A percentile compares a stretch with the other conserved stretches of the same genome.
Conservation (phyloP, 371 early-diverging fungal species). For the Mortierella sp. region DNA sequence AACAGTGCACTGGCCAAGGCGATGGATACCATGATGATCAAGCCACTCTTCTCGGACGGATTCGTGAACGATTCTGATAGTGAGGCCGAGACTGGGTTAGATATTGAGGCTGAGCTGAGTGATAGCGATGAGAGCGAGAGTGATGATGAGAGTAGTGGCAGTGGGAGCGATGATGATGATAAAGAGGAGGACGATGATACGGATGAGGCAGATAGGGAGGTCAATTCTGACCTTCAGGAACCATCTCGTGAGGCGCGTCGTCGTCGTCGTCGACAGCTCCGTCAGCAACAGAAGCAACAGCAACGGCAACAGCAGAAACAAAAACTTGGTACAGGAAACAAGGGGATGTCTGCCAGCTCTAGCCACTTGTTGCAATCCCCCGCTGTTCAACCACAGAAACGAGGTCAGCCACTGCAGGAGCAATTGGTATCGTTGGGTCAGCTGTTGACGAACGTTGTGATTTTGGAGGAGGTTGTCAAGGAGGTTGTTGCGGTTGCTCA, state of each 20-base stretch:
- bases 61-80: constrained; percentile 67
- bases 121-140: constrained; percentile 67
- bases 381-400: not conserved
- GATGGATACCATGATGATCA: constrained; percentile 62
- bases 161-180: constrained; percentile 62
- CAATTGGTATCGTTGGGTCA: constrained; percentile 73
- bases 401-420: constrained; percentile 34
- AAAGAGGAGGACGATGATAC: constrained; percentile 63
- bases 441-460: constrained; percentile 89
- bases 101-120: constrained; percentile 55
- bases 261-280: not conserved
- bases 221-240: constrained; percentile 46
- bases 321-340: not conserved
- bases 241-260: constrained; percentile 4
- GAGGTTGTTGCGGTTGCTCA: constrained; percentile 91
- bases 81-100: constrained; percentile 55
- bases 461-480: constrained; percentile 92
- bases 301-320: not conserved
- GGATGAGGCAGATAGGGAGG: constrained; percentile 50
- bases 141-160: constrained; percentile 13
- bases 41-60: constrained; percentile 70
- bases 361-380: not conserved
- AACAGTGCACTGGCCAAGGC: constrained; percentile 30
- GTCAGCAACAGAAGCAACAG: constrained; percentile 42
- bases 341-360: not conserved